phyloP scores from a whole-genome alignment of 768 basidiomycete genomes.

The Mycena belliarum region DNA sequence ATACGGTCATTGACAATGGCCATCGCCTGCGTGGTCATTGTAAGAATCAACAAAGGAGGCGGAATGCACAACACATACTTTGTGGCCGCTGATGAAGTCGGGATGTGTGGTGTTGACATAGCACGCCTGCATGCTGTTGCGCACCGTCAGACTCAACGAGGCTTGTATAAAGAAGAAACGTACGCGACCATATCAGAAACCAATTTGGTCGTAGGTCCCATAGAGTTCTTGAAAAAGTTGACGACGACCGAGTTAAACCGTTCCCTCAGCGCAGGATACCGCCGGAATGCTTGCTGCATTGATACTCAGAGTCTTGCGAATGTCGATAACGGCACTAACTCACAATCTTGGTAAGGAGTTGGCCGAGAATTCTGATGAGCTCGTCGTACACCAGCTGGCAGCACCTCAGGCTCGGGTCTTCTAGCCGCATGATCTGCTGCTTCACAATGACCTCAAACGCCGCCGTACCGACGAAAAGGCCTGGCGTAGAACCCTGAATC shows the following conservation, averaged over 20 bases:
- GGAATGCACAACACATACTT: slow-evolving; percentile 39
- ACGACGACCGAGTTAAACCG: slow-evolving; percentile 96
- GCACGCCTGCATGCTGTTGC: slow-evolving; percentile 89
- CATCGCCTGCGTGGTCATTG: slow-evolving; percentile 68
- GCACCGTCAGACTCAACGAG: background rate
- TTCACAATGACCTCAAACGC: slow-evolving; percentile 99
- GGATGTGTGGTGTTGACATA: slow-evolving; percentile 99
- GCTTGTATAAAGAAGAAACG: slow-evolving; percentile 31
- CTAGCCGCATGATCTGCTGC: slow-evolving; percentile 96
- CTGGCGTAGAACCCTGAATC: slow-evolving; percentile 86
- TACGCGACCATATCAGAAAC: slow-evolving; percentile 91
- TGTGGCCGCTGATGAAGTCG: slow-evolving; percentile 96
- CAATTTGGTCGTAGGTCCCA: slow-evolving; percentile 94
- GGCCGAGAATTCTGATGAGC: slow-evolving; percentile 92
- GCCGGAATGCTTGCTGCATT: slow-evolving; percentile 87
- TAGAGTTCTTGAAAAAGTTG: slow-evolving; percentile 92
- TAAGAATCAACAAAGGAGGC: background rate
- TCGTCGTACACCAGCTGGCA: slow-evolving; percentile 97
- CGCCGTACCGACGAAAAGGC: slow-evolving; percentile 93
- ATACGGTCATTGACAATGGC: slow-evolving; percentile 81
- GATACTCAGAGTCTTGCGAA: slow-evolving; percentile 1
- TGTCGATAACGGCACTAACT: slow-evolving; percentile 26
- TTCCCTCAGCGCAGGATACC: slow-evolving; percentile 95
- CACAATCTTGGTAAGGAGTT: slow-evolving; percentile 88
- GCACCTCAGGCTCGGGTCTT: slow-evolving; percentile 92